Evolutionary conservation across 352 stramenopile genomes (phyloP), one percentile per base, ranked within the genome.

Genomic region (Pythium diclinum): DNA sequence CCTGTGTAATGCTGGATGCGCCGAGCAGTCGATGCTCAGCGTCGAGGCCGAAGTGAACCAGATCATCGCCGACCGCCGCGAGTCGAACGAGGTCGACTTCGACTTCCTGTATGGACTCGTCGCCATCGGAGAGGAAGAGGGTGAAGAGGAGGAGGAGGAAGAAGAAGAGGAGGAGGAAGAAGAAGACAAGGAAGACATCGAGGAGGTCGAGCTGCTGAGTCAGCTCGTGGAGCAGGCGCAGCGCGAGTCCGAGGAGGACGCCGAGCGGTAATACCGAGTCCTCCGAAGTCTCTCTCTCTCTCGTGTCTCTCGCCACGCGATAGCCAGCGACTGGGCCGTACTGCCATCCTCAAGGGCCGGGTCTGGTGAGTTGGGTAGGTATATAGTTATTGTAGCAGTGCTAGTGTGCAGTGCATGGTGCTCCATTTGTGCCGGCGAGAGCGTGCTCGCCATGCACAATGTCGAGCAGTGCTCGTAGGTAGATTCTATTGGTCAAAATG

Each of bases 71-170:
- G 73, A 89, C 65, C 74, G 85, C 65, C 79, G 81, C 64, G 85
- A 94, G 69, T 92, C 85, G 42, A 94, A 94, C 58, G 85, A 91
- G 63, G 80, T 87, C 21, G 85, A 94, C 67, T 87, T 88, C 62
- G 78, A 90, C 52, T 92, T 87, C 56, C 76, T 94, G 60, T 92
- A 90, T 55, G 81, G 78, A 6, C 63, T 81, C 4, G 70, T 66
- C 19, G 55, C 65, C 0, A 73, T 73, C 25, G 72, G 63, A 7
- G 56, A 70, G 46, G 58, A 61, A 28, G 61, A 47, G 0, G 67
- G 58, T 7, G 44, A 66, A 32, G 77, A 81, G 33, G 62, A 67
- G 11, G 71, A 67, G 21, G 65, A 65, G 25, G 66, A 72, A 38
- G 73, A 68, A 38, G 70, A 75, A 17, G 70, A 67, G 2, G 74